Evolutionary conservation across 2,329 filamentous ascomycete genomes (phyloP), one percentile per base, ranked within the genome.

Genomic region (Fusarium virguliforme): DNA sequence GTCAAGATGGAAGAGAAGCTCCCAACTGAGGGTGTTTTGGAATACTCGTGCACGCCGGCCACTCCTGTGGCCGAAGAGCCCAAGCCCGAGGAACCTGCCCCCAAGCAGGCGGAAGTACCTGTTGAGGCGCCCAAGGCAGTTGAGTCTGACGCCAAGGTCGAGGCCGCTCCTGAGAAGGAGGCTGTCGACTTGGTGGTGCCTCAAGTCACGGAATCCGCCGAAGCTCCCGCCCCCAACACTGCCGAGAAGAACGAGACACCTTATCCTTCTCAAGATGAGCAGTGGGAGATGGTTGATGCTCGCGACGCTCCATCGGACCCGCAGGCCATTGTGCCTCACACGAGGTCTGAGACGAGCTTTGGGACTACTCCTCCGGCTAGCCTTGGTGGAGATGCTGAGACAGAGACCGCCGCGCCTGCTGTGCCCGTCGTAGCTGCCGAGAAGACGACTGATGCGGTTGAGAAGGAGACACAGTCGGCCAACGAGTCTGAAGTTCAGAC

Each of bases 331-430:
- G 68, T 72, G 30, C 35, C 53, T 32, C 67, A 62, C 43, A 67
- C 71, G 15, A 74, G 71, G 32, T 72, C 68, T 12, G 68, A 75
- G 63, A 74, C 68, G 9, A 72, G 58, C 46, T 46, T 71, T 34
- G 68, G 51, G 18, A 72, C 56, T 38, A 68, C 62, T 9, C 41
- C 64, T 32, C 51, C 63, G 37, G 64, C 68, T 7, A 71, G 65
- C 43, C 63, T 70, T 46, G 68, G 37, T 24, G 60, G 58, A 35
- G 55, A 73, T 6, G 43, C 26, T 8, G 62, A 64, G 35, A 43
- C 48, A 26, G 68, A 70, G 26, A 53, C 12, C 41, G 8, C 48
- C 34, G 18, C 41, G n/a, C 40, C 55, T 26, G 38, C 32, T 34
- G 30, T 41, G 18, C 37, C 54, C 18, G 46, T 30, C 15, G 57